These are phyloP conservation scores for Trifolium repens DNA, from an alignment of 306 rosid species.

Conservation along the genomic window DNA sequence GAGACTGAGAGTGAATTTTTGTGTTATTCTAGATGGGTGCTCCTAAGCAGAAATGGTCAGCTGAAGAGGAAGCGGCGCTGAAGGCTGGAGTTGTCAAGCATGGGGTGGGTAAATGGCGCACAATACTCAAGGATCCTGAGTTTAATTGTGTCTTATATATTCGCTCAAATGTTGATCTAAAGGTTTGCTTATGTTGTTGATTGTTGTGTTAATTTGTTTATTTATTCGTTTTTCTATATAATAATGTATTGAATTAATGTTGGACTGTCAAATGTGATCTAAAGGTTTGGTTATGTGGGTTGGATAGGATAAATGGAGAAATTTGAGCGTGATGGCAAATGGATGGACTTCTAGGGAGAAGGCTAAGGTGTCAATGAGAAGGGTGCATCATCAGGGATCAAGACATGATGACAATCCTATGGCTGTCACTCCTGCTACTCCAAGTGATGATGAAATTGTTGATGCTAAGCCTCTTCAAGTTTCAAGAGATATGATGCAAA, in stretches of 20 bases:
- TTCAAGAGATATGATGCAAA: conserved; percentile 58
- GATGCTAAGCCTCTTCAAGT: conserved; percentile 67
- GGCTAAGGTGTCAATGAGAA: conserved; percentile 67
- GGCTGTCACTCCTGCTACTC: conserved; percentile 48
- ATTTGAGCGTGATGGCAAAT: conserved; percentile 90
- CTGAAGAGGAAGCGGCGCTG: conserved; percentile 91
- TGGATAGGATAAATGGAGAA: conserved; percentile 95
- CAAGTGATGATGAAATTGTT: conserved; percentile 78
- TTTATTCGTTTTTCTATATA: conserved; percentile 14
- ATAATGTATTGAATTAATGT: conserved; percentile 24
- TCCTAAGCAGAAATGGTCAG: conserved; percentile 97
- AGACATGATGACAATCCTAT: conserved; percentile 68
- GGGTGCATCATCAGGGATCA: conserved; percentile 59
- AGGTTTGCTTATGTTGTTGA: conserved; percentile 58
- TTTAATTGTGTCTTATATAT: conserved; percentile 71
- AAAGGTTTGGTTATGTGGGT: conserved; percentile 37
- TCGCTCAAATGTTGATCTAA: conserved; percentile 97
- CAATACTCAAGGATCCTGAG: conserved; percentile 95
- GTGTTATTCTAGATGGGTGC: conserved; percentile 75
- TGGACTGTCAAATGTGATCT: conserved; percentile 21
- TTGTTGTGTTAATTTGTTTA: conserved; percentile 14
- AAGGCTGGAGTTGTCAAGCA: conserved; percentile 98
- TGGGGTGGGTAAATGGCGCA: conserved; percentile 98
- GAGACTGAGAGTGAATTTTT: conserved; percentile 40
- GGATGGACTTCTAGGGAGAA: conserved; percentile 95